phyloP scores from a whole-genome alignment of 2,329 filamentous ascomycete genomes.

The Hypoxylon sp. region DNA sequence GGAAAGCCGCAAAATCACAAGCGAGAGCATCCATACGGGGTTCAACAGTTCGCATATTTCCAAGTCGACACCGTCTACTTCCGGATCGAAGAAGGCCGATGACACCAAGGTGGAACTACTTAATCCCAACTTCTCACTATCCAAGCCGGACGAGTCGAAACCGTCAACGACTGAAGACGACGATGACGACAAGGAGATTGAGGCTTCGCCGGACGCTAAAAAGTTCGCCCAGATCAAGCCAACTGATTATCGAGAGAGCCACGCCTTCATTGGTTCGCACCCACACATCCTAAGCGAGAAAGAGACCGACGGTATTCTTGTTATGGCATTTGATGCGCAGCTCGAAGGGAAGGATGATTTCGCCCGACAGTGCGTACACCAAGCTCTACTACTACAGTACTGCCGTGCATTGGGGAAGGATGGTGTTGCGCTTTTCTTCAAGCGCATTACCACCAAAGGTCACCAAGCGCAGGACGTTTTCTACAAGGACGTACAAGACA shows the following conservation, averaged over 20 bases:
- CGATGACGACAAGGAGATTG: conserved; percentile 81
- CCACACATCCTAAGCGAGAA: conserved; percentile 84
- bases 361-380: conserved; percentile 90
- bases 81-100: conserved; percentile 63
- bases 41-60: conserved; percentile 88
- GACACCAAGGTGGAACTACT: conserved; percentile 77
- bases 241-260: conserved; percentile 79
- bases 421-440: conserved; percentile 94
- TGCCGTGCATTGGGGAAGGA: conserved; percentile 91
- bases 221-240: conserved; percentile 84
- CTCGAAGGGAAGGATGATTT: conserved; percentile 82
- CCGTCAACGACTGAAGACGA: conserved; percentile 59
- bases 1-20: conserved; percentile 92
- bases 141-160: conserved; percentile 48
- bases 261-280: conserved; percentile 84
- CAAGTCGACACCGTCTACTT: conserved; percentile 53
- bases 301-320: conserved; percentile 90
- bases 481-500: conserved; percentile 91
- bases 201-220: conserved; percentile 83
- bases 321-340: conserved; percentile 92
- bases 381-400: conserved; percentile 93
- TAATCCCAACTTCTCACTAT: conserved; percentile 73
- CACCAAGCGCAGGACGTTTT: conserved; percentile 95
- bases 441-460: conserved; percentile 88
- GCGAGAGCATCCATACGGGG: conserved; percentile 87